These are phyloP conservation scores for Brassica cretica DNA, from an alignment of 345 rosid species.

Conservation along the genomic window DNA sequence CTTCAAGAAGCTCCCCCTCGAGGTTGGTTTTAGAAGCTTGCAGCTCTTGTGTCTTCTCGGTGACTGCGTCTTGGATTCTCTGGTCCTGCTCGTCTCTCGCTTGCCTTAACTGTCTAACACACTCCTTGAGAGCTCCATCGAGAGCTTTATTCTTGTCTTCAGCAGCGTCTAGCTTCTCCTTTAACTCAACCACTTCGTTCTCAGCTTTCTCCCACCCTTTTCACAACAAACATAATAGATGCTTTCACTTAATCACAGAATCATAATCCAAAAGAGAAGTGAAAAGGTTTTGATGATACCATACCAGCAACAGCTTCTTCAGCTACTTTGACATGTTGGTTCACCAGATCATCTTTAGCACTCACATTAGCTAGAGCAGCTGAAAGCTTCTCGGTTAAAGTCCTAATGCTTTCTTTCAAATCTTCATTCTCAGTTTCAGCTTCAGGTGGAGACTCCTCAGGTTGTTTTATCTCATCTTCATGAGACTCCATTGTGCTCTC, in stretches of 20 bases:
- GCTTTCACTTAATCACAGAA: not conserved
- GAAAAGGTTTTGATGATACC: not conserved
- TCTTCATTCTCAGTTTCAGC: conserved; percentile 46
- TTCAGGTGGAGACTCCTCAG: conserved; percentile 52
- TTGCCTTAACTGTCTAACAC: conserved; percentile 88
- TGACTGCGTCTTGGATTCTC: conserved; percentile 57
- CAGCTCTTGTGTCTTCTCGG: conserved; percentile 51
- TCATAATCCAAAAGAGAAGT: not conserved
- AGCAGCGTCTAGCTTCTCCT: conserved; percentile 64
- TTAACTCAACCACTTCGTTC: conserved; percentile 58
- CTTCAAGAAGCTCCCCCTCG: conserved; percentile 54
- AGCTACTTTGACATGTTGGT: conserved; percentile 91
- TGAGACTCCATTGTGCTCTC: conserved; percentile 62
- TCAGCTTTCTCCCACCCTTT: conserved; percentile 97
- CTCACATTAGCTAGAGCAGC: conserved; percentile 79
- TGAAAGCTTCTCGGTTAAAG: conserved; percentile 68
- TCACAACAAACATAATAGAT: conserved; percentile 5
- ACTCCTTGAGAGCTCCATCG: conserved; percentile 92
- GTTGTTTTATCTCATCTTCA: conserved; percentile 47
- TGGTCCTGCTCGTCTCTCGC: conserved; percentile 81
- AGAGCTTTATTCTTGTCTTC: conserved; percentile 53
- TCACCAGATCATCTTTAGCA: conserved; percentile 86
- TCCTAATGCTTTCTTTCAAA: conserved; percentile 48
- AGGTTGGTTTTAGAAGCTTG: conserved; percentile 54
- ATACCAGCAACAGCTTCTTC: conserved; percentile 98